These are phyloP conservation scores for Sclerotinia trifoliorum DNA, from an alignment of 2,329 filamentous ascomycete species.

Conservation along the genomic window DNA sequence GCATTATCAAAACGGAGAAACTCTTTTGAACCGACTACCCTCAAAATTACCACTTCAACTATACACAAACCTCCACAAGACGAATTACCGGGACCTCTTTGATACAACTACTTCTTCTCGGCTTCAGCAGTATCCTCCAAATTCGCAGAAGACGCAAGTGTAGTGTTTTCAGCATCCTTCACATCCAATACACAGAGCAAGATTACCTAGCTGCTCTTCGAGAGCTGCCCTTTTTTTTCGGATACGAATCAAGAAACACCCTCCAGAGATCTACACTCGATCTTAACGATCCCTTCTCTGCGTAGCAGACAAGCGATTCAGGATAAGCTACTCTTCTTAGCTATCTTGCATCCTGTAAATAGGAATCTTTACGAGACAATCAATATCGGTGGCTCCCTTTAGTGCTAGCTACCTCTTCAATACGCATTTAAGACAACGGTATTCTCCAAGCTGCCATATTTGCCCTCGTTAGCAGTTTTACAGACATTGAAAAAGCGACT, in stretches of 20 bases:
- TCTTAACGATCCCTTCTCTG: background rate
- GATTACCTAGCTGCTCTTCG: background rate
- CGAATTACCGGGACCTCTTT: background rate
- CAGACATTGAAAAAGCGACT: background rate
- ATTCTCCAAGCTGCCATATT: background rate
- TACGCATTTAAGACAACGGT: background rate
- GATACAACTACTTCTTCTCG: background rate
- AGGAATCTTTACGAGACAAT: background rate
- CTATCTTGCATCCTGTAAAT: background rate
- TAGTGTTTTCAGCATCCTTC: too few relatives aligned
- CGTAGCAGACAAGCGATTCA: background rate
- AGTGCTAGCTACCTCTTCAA: too few relatives aligned
- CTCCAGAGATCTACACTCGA: too few relatives aligned
- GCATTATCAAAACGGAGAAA: background rate
- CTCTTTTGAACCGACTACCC: too few relatives aligned
- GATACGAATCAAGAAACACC: rapidly evolving
- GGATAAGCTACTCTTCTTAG: background rate
- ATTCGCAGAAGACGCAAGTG: background rate
- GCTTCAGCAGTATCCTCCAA: background rate
- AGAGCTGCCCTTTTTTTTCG: background rate
- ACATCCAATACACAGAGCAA: background rate
- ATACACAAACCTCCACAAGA: background rate
- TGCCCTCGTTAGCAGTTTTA: background rate
- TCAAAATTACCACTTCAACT: background rate
- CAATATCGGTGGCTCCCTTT: background rate